Base-by-base conservation (phyloP, 2,329 filamentous ascomycete species). In the Pseudohalonectria lignicola region DNA sequence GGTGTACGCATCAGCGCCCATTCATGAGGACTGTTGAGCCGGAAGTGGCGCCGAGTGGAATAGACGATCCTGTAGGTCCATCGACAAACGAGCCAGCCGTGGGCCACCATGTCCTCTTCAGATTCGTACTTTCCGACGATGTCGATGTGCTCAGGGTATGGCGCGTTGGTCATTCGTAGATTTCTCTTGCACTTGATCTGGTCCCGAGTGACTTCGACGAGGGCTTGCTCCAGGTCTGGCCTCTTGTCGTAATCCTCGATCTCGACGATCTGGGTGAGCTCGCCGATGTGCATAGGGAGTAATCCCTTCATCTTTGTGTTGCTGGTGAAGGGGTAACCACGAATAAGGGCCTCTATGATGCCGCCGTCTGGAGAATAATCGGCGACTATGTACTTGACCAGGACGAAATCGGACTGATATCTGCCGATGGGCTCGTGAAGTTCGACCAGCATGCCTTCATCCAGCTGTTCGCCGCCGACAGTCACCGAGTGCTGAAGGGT, bases 161-260 rank as follows among this genome's bases (percentile, higher is more conserved):
- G 46, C 0, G 62, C 52, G 41, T 84, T 86, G 0, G 79, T 84
- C 2, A 68, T 54, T 1, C 63, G 49, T 0, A 83, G 53, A 0
- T 50, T 50, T 1, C 73, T 19, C n/a, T 63, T 53, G 2, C 53
- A 43, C 2, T 60, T 47, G 0, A 79, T 57, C 0, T 59, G 42
- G 0, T 45, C 36, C 0, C 67, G 39, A 0, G 53, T 31, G 0
- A 79, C 49, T 2, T 74, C 66, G 0, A 69, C 46, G 0, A 63
- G 41, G 0, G 59, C 52, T 16, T 72, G 64, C 0, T 54, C 41
- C 1, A 60, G 37, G 0, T 49, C 37, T 0, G 45, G 25, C 3
- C 56, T 43, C 1, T 44, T 41, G 26, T 69, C 61, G 5, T 62
- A 54, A 0, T 55, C 39, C 5, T 62, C 54, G 3, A 63, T 43